Evolutionary conservation across 495 filamentous ascomycete species (phyloP).

Genomic region (Penicilliopsis zonata): DNA sequence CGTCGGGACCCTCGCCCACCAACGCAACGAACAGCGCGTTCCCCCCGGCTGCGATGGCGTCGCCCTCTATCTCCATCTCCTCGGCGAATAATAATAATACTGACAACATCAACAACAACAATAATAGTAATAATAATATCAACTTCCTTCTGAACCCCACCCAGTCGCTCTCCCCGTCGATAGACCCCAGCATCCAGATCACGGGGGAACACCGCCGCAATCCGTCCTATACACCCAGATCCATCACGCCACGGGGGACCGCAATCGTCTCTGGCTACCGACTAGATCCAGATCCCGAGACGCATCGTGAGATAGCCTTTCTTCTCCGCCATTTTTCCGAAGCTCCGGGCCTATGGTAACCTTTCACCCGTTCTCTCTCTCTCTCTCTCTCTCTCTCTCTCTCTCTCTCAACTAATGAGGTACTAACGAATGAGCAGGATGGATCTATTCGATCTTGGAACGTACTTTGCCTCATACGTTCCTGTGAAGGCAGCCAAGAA

Average conservation of each 20-base stretch:
- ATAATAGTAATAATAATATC: conserved; percentile 35
- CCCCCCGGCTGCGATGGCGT: conserved; percentile 23
- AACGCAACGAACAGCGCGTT: conserved; percentile 16
- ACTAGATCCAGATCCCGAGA: conserved; percentile 23
- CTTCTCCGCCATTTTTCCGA: conserved; percentile 51
- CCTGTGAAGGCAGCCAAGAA: conserved; percentile 44
- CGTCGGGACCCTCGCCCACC: conserved; percentile 25
- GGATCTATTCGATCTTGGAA: conserved; percentile 50
- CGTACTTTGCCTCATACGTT: conserved; percentile 47
- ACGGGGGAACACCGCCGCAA: conserved; percentile 16
- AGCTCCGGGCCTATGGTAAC: conserved; percentile 44
- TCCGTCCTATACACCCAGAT: conserved; percentile 17
- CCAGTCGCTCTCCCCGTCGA: conserved; percentile 31
- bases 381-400: too few relatives aligned
- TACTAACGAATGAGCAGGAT: conserved; percentile 35
- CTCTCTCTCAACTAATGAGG: background rate
- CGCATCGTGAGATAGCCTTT: conserved; percentile 46
- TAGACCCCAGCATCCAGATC: conserved; percentile 31
- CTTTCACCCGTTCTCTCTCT: background rate
- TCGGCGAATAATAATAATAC: conserved; percentile 26
- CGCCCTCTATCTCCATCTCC: conserved; percentile 26
- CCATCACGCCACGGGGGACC: conserved; percentile 8
- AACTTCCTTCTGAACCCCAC: conserved; percentile 48
- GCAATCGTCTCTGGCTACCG: conserved; percentile 8
- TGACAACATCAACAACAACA: too few relatives aligned